Conservation (phyloP, 2,329 filamentous ascomycete genomes). For the Colletotrichum cereale region DNA sequence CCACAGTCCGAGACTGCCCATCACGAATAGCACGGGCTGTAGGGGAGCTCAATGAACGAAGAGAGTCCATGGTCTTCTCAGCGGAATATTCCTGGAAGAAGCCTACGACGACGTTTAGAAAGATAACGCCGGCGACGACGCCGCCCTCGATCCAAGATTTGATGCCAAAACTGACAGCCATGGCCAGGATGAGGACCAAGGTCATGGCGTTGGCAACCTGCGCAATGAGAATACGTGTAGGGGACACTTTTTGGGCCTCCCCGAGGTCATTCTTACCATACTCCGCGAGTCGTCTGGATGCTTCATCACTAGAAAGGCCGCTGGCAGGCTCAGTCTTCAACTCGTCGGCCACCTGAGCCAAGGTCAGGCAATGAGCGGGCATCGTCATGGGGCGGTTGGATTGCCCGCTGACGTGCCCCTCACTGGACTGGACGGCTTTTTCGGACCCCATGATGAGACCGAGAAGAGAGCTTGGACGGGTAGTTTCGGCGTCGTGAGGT, state of each 20-base stretch:
- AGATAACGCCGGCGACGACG: slow-evolving; percentile 63
- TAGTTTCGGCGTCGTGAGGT: neutral
- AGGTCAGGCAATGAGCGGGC: slow-evolving; percentile 69
- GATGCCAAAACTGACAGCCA: slow-evolving; percentile 64
- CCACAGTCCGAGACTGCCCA: slow-evolving; percentile 61
- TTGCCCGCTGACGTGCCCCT: slow-evolving; percentile 49
- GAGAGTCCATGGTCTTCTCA: slow-evolving; percentile 66
- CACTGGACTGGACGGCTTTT: slow-evolving; percentile 16
- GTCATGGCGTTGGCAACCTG: slow-evolving; percentile 73
- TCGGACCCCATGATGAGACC: slow-evolving; percentile 9
- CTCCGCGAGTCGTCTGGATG: slow-evolving; percentile 61
- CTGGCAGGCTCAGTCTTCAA: slow-evolving; percentile 64
- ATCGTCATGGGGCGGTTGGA: slow-evolving; percentile 58
- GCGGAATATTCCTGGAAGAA: slow-evolving; percentile 67
- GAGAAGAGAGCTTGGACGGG: neutral
- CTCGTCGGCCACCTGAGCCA: slow-evolving; percentile 62
- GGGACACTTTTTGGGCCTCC: slow-evolving; percentile 60
- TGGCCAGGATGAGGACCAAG: slow-evolving; percentile 62
- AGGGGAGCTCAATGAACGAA: slow-evolving; percentile 62
- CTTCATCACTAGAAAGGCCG: slow-evolving; percentile 64
- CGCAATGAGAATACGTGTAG: slow-evolving; percentile 68
- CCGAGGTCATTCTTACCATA: slow-evolving; percentile 71
- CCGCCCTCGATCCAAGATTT: slow-evolving; percentile 66
- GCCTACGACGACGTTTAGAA: slow-evolving; percentile 65
- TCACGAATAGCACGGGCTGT: slow-evolving; percentile 63